These are phyloP conservation scores for Yarrowia sp. DNA, from an alignment of 805 yeast species.

Conservation along the genomic window DNA sequence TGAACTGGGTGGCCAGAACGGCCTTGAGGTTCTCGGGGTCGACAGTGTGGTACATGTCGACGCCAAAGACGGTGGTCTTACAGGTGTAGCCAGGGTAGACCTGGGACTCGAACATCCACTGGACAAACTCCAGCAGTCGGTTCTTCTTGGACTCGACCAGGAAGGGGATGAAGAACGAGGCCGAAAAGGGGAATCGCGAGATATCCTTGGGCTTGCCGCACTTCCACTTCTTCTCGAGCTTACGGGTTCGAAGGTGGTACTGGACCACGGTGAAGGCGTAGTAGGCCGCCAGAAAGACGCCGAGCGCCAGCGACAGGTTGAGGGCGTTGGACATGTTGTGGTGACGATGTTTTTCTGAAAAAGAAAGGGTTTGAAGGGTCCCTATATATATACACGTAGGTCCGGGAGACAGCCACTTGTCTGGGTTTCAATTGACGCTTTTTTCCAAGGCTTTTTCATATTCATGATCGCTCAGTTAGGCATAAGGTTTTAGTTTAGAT, in stretches of 20 bases:
- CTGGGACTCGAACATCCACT: conserved; percentile 28
- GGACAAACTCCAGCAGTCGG: conserved; percentile 34
- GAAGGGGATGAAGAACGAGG: conserved; percentile 36
- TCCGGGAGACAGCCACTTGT: too few species aligned
- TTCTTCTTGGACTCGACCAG: conserved; percentile 35
- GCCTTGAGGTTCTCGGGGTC: conserved; percentile 51
- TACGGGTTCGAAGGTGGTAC: background rate
- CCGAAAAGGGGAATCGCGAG: conserved; percentile 34
- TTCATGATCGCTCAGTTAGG: conserved; percentile 24
- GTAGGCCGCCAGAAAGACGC: conserved; percentile 28
- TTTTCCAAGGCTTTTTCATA: conserved; percentile 25
- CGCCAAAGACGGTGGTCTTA: conserved; percentile 34
- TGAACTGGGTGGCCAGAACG: conserved; percentile 48
- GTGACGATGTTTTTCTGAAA: background rate
- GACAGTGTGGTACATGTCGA: conserved; percentile 43
- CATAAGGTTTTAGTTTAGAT: conserved; percentile 8
- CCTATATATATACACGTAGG: conserved; percentile 22
- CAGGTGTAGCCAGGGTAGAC: conserved; percentile 37
- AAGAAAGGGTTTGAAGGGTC: too few species aligned
- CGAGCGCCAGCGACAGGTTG: conserved; percentile 37
- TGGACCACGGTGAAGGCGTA: conserved; percentile 18
- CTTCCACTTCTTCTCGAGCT: conserved; percentile 36
- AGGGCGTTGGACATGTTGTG: conserved; percentile 31
- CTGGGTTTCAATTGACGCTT: background rate
- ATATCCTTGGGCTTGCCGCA: conserved; percentile 36